Evolutionary conservation across 1,284 basidiomycete species (phyloP), one percentile per base, ranked within the genome.

Genomic region (Tranzscheliella williamsii): DNA sequence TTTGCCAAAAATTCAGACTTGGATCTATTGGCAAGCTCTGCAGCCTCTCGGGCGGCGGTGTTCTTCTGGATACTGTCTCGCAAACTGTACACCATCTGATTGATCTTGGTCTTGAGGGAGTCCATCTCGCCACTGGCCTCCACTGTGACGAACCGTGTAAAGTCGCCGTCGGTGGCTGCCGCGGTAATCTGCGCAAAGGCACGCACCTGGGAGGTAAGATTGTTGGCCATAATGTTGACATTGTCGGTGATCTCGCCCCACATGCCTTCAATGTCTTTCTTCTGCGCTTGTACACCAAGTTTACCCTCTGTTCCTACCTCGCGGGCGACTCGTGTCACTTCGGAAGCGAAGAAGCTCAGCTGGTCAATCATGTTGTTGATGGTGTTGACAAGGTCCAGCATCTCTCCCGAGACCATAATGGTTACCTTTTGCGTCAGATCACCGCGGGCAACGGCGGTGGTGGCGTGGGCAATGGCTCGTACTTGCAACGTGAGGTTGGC

Each of bases 81-180:
- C 78, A 98, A 84, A 78, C 94, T 94, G 82, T 92, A 96, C 53
- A 98, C 91, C 94, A 97, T 97, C 79, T 95, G 91, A 77, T 95
- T 94, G 82, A 95, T 95, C 81, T 97, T 95, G 5, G 91, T 97
- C 84, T 98, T 98, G 80, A 99, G 84, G 55, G 90, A 93, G 81
- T 98, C 94, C 95, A 98, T 97, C 80, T 98, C 95, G 47, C 95
- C 95, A 48, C 86, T 89, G 0, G 94, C 95, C 76, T 98, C 94
- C 76, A 99, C 94, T 15, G 95, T 98, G 81, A 98, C 97, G 83
- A 98, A 98, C 17, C 93, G 86, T 17, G 91, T 94, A 80, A 97
- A 98, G 81, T 99, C 95, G 56, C 95, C 95, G 75, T 97, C 94
- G 82, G 94, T 97, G 13, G 95, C 95, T 2, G 95, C 95, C 0